Percentiles rank a stretch among this genome's conserved stretches.
These are phyloP conservation scores for Gleditsia sinensis DNA, from an alignment of 306 rosid species.

Conservation along the genomic window DNA sequence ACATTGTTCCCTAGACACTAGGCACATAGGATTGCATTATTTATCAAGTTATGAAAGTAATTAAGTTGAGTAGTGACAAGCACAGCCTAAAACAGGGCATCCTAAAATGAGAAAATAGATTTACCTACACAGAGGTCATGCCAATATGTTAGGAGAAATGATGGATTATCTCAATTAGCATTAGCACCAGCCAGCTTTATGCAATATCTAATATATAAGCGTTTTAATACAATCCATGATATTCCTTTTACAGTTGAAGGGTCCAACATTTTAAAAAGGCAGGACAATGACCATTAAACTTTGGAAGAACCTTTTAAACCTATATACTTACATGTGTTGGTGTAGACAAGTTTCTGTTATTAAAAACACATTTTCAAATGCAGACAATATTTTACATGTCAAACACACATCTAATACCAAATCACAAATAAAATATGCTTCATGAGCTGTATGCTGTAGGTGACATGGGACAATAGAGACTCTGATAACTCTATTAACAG, in stretches of 20 bases:
- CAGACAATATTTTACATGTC: neutral
- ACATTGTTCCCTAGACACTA: neutral
- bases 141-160: neutral
- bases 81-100: too few species aligned
- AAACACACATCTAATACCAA: neutral
- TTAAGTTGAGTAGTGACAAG: neutral
- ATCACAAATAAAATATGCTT: slow-evolving; percentile 4
- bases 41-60: neutral
- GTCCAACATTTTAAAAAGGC: neutral
- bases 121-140: neutral
- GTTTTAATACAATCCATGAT: neutral
- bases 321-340: neutral
- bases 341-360: neutral
- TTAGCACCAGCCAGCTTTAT: neutral
- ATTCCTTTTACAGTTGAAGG: neutral
- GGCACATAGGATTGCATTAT: neutral
- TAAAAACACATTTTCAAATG: neutral
- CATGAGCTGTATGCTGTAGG: neutral
- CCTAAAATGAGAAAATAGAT: too few species aligned
- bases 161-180: neutral
- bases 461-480: neutral
- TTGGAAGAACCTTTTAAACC: neutral
- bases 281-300: neutral
- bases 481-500: neutral
- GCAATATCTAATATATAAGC: neutral